Evolutionary conservation across 2,329 filamentous ascomycete species (phyloP).

Genomic region (Fusarium camptoceras): DNA sequence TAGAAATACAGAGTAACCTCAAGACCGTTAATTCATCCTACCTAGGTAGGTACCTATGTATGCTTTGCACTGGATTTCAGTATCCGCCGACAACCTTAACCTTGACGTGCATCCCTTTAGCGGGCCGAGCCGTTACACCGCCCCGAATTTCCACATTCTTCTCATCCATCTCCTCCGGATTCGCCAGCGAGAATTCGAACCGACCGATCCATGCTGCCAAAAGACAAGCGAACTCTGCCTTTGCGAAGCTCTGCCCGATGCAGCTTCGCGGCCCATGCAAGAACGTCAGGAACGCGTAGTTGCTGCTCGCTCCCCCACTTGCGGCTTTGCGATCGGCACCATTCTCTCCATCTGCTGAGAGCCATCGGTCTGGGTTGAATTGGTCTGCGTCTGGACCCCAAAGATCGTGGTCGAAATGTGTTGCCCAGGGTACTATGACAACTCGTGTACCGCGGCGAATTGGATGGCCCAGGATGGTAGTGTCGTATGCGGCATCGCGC

Average conservation of each 20-base stretch:
- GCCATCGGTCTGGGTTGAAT: constrained; percentile 86
- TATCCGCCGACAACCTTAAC: constrained; percentile 76
- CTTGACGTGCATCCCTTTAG: constrained; percentile 76
- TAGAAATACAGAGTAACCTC: neutral
- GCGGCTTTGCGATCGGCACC: constrained; percentile 59
- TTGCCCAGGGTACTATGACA: constrained; percentile 72
- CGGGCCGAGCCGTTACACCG: constrained; percentile 78
- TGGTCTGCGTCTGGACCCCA: constrained; percentile 81
- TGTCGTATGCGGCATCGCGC: constrained; percentile 73
- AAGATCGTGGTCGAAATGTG: constrained; percentile 74
- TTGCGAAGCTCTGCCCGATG: constrained; percentile 85
- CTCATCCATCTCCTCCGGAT: constrained; percentile 73
- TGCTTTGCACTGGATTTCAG: constrained; percentile 31
- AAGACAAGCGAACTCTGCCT: constrained; percentile 85
- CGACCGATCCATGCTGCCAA: constrained; percentile 80
- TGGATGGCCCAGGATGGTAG: constrained; percentile 71
- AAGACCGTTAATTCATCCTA: neutral
- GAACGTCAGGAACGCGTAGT: constrained; percentile 85
- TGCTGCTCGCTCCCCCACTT: constrained; percentile 78
- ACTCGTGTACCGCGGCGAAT: constrained; percentile 79
- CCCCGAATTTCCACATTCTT: constrained; percentile 74
- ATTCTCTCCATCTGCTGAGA: constrained; percentile 58
- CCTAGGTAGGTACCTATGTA: neutral
- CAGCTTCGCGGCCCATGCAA: constrained; percentile 87
- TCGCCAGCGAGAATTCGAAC: constrained; percentile 72